Evolutionary conservation across 495 filamentous ascomycete genomes (phyloP).

Genomic region (Bathelium albidoporum): DNA sequence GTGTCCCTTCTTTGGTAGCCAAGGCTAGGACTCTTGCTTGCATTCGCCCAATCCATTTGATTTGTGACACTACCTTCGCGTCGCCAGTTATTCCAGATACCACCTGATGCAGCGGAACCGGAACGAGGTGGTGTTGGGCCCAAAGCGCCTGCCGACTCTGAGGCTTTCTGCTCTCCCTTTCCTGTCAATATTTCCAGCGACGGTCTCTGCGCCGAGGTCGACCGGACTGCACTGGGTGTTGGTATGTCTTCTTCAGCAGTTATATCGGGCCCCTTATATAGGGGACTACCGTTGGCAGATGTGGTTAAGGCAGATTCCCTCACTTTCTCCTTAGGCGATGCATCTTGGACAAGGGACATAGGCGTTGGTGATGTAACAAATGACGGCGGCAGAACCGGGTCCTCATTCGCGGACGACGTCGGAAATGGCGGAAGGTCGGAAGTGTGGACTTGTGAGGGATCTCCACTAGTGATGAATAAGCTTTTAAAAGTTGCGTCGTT

Average conservation of each 20-base stretch:
- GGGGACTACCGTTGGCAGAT: not conserved
- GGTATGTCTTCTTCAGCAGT: not conserved
- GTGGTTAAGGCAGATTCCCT: not conserved
- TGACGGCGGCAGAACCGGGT: not conserved
- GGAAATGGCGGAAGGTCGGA: not conserved
- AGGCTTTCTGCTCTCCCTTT: not conserved
- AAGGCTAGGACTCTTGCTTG: conserved; percentile 18
- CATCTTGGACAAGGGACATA: not conserved
- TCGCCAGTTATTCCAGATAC: conserved; percentile 35
- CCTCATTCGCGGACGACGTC: not conserved
- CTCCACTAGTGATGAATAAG: conserved; percentile 49
- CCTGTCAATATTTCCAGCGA: not conserved
- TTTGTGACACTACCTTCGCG: conserved; percentile 22
- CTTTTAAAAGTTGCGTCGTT: conserved; percentile 69
- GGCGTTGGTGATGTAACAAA: not conserved
- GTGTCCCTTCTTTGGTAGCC: conserved; percentile 30
- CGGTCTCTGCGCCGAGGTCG: not conserved
- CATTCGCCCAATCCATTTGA: conserved; percentile 29
- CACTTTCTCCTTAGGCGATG: not conserved
- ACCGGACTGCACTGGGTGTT: not conserved
- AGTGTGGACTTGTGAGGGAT: not conserved
- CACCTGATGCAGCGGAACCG: conserved; percentile 26
- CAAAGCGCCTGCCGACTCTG: conserved; percentile 12
- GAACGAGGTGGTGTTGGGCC: conserved; percentile 18
- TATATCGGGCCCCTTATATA: not conserved